phyloP scores from a whole-genome alignment of 805 yeast genomes.

The Jamesozyma rosinii region DNA sequence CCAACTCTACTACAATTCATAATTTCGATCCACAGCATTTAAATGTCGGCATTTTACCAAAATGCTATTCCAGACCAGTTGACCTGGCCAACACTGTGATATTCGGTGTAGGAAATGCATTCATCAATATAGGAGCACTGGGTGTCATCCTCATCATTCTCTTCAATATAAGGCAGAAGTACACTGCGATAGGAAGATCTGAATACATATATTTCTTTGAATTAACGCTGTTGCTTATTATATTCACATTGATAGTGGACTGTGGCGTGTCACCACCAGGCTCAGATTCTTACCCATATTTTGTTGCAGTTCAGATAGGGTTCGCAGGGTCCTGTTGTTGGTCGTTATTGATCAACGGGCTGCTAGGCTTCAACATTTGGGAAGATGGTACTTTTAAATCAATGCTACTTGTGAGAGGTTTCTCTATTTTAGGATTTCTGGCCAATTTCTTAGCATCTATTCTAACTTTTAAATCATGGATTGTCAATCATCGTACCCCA shows the following conservation, averaged over 20 bases:
- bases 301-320: slow-evolving; percentile 76
- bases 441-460: slow-evolving; percentile 59
- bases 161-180: slow-evolving; percentile 70
- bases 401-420: slow-evolving; percentile 44
- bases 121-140: slow-evolving; percentile 71
- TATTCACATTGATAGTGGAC: slow-evolving; percentile 69
- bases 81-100: slow-evolving; percentile 86
- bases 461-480: slow-evolving; percentile 65
- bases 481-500: slow-evolving; percentile 36
- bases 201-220: slow-evolving; percentile 75
- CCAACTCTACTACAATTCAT: slow-evolving; percentile 17
- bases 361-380: slow-evolving; percentile 83
- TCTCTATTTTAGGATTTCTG: slow-evolving; percentile 50
- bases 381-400: slow-evolving; percentile 80
- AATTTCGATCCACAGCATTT: slow-evolving; percentile 24
- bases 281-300: slow-evolving; percentile 62
- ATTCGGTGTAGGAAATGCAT: slow-evolving; percentile 80
- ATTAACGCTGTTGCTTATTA: slow-evolving; percentile 45
- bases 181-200: slow-evolving; percentile 87
- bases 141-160: slow-evolving; percentile 57
- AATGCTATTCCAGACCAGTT: slow-evolving; percentile 78
- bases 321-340: slow-evolving; percentile 63
- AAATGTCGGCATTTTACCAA: slow-evolving; percentile 57
- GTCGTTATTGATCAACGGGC: slow-evolving; percentile 61
- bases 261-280: slow-evolving; percentile 91